Evolutionary conservation across 768 basidiomycete genomes (phyloP).

Genomic region (Amanita phalloides): DNA sequence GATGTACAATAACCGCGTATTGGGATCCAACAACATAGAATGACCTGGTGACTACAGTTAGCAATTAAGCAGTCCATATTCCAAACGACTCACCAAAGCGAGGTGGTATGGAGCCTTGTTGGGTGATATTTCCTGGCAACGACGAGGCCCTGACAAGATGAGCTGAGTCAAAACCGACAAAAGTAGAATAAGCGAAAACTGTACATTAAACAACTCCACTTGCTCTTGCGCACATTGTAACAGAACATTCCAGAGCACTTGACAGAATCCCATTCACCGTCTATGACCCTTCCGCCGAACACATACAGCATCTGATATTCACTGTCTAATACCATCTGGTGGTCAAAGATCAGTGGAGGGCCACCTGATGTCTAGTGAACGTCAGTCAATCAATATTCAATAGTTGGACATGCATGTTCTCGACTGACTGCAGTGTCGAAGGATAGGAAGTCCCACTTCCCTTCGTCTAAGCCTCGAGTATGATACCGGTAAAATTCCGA

Average conservation of each 20-base stretch:
- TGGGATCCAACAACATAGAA: slow-evolving; percentile 70
- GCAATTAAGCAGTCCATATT: neutral
- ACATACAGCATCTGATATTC: slow-evolving; percentile 65
- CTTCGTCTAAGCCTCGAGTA: slow-evolving; percentile 46
- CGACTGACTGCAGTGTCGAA: slow-evolving; percentile 53
- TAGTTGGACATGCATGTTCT: neutral
- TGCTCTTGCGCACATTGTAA: slow-evolving; percentile 53
- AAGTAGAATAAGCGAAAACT: slow-evolving; percentile 12
- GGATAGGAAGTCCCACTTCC: slow-evolving; percentile 65
- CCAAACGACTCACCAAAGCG: slow-evolving; percentile 40
- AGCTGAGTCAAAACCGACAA: neutral
- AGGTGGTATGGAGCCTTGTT: slow-evolving; percentile 37
- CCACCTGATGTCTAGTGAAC: slow-evolving; percentile 46
- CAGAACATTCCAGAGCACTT: slow-evolving; percentile 69
- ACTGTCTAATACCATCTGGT: slow-evolving; percentile 72
- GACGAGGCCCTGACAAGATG: slow-evolving; percentile 9
- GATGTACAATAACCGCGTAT: slow-evolving; percentile 48
- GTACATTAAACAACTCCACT: slow-evolving; percentile 63
- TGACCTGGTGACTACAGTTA: slow-evolving; percentile 35
- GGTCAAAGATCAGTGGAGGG: slow-evolving; percentile 68
- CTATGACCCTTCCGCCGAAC: slow-evolving; percentile 65
- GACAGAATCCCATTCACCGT: slow-evolving; percentile 45
- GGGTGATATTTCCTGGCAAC: slow-evolving; percentile 16
- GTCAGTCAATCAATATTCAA: neutral
- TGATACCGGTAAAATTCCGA: slow-evolving; percentile 76